These are phyloP conservation scores for Fabrea salina DNA, from an alignment of 169 alveolate species.

Conservation along the genomic window DNA sequence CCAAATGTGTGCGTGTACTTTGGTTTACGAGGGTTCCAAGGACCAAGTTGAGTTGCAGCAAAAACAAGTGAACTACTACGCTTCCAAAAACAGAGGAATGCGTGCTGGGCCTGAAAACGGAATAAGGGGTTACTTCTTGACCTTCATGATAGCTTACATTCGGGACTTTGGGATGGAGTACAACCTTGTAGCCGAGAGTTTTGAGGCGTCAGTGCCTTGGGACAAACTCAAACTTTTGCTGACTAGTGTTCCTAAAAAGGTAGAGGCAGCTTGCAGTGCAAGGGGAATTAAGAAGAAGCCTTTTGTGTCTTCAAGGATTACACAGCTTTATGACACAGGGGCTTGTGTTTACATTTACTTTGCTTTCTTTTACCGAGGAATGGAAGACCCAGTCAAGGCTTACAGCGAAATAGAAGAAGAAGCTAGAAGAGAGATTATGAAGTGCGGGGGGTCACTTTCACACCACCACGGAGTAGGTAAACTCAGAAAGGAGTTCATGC, in stretches of 20 bases:
- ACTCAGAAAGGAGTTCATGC: constrained; percentile 68
- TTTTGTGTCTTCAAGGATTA: constrained; percentile 72
- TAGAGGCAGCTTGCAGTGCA: constrained; percentile 56
- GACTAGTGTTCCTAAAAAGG: constrained; percentile 48
- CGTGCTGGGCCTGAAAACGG: constrained; percentile 83
- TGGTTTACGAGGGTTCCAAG: constrained; percentile 76
- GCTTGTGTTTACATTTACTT: constrained; percentile 82
- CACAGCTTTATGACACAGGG: constrained; percentile 84
- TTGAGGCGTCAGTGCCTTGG: constrained; percentile 83
- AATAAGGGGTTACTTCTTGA: constrained; percentile 69
- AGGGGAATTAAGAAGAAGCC: constrained; percentile 63
- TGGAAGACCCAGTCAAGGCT: constrained; percentile 62
- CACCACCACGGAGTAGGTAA: constrained; percentile 89
- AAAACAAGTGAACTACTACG: constrained; percentile 47
- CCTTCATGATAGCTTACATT: constrained; percentile 74
- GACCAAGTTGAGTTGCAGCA: constrained; percentile 58
- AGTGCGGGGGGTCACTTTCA: constrained; percentile 77
- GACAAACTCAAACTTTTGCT: constrained; percentile 52
- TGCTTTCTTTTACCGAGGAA: constrained; percentile 61
- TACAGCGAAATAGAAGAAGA: constrained; percentile 75
- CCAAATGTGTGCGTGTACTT: constrained; percentile 71
- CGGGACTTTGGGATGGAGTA: constrained; percentile 68
- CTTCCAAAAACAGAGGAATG: constrained; percentile 57
- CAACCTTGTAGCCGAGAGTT: constrained; percentile 64
- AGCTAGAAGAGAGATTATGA: constrained; percentile 76